phyloP scores from a whole-genome alignment of 2,329 filamentous ascomycete species.

The Pseudogymnoascus sp. region DNA sequence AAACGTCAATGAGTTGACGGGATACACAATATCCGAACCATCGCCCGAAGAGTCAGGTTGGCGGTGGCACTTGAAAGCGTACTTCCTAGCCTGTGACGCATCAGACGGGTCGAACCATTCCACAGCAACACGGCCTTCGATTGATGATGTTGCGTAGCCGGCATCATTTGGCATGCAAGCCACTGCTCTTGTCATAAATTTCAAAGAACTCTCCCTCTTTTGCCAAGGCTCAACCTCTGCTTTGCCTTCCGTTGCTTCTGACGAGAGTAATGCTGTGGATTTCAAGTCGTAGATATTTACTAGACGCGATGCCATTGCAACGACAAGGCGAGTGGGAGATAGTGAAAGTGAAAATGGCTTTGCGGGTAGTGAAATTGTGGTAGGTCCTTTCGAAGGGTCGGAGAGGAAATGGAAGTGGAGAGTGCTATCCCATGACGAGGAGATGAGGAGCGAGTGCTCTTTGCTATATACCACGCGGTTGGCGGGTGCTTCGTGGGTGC shows the following conservation, averaged over 20 bases:
- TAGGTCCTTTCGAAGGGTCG: conserved; percentile 45
- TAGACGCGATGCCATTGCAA: conserved; percentile 91
- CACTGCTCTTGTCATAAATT: conserved; percentile 90
- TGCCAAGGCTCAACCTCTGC: conserved; percentile 74
- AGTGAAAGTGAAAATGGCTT: conserved; percentile 86
- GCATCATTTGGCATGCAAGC: conserved; percentile 95
- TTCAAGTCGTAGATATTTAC: conserved; percentile 90
- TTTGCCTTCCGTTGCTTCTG: conserved; percentile 39
- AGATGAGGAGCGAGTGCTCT: conserved; percentile 71
- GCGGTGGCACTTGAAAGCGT: conserved; percentile 97
- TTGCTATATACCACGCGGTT: conserved; percentile 77
- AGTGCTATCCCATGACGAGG: conserved; percentile 88
- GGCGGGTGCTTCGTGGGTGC: conserved; percentile 71
- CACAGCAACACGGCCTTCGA: conserved; percentile 91
- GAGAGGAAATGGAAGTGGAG: conserved; percentile 71
- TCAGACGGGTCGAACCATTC: conserved; percentile 93
- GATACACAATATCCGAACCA: conserved; percentile 60
- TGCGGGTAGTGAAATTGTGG: conserved; percentile 64
- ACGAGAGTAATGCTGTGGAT: conserved; percentile 51
- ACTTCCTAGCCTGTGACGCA: conserved; percentile 86
- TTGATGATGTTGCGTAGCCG: conserved; percentile 85
- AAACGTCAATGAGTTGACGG: conserved; percentile 64
- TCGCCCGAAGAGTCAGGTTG: conserved; percentile 58
- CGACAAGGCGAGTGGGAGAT: conserved; percentile 73
- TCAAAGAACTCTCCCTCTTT: conserved; percentile 83